Evolutionary conservation across 2,329 filamentous ascomycete species (phyloP), one percentile per base, ranked within the genome.

Genomic region (Ploettnerulaceae sp.): DNA sequence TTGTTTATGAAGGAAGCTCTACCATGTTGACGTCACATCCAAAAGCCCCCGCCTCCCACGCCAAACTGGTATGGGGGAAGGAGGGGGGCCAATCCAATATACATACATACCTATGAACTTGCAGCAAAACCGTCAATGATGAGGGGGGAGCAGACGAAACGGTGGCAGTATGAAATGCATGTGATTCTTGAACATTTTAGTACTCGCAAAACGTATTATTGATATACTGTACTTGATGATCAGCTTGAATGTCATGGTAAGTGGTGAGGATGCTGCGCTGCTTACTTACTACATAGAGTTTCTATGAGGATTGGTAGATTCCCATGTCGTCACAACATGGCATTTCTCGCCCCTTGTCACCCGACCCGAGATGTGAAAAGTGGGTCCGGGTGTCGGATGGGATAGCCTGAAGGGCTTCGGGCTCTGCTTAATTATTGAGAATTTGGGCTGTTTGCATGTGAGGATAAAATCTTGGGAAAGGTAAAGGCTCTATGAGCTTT

Each of bases 1-100:
- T 42, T 42, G 40, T 35, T 34, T 36, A 36, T 44, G 31, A 44
- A 15, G 40, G 7, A 42, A 37, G 21, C 25, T 39, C 17, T 40
- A 40, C 25, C 15, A 18, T 34, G 39, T 33, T 34, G 39, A 42
- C 39, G 39, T 42, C 39, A 42, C 31, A 12, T 18, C 25, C 29
- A 15, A 24, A 35, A 6, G 29, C 24, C 34, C 34, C 34, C 9
- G 5, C 11, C 28, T 9, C 37, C 31, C 37, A 26, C 37, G 28
- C 31, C 15, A 26, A 11, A n/a, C 22, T 38, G 36, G n/a, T n/a
- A n/a, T n/a, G n/a, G n/a, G n/a, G n/a, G n/a, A n/a, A n/a, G n/a
- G n/a, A n/a, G n/a, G n/a, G n/a, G n/a, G n/a, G 34, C 28, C 28
- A 31, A 12, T 14, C 31, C 31, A 34, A 20, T 20, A 7, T n/a